Percentiles rank a stretch among this genome's conserved stretches.
Conservation (phyloP, 225 moss, liverwort and hornwort species). For the Sphagnum tenellum region DNA sequence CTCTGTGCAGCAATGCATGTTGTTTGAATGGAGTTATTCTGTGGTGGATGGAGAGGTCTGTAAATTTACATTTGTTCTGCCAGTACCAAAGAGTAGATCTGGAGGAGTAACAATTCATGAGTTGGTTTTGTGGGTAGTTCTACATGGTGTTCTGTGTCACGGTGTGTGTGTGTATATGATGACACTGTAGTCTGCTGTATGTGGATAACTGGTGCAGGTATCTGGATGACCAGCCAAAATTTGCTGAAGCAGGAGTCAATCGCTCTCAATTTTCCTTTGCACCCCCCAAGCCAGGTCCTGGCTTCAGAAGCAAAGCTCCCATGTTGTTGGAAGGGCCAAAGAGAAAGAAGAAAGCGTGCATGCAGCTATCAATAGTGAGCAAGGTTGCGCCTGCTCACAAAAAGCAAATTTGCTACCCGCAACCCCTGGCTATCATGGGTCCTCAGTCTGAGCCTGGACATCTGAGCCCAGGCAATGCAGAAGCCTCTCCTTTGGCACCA, state of each 20-base stretch:
- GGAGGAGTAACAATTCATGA: not conserved
- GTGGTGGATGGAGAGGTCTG: not conserved
- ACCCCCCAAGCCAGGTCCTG: constrained; percentile 32
- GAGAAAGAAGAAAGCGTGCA: too few species aligned
- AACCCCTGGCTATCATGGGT: too few species aligned
- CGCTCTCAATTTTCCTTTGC: constrained; percentile 40
- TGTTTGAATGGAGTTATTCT: not conserved
- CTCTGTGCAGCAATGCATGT: not conserved
- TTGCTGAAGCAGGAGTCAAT: constrained; percentile 19
- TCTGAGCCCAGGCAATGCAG: too few species aligned
- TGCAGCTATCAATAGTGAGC: too few species aligned
- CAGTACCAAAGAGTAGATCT: too few species aligned
- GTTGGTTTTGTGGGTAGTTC: not conserved
- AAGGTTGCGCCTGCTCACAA: too few species aligned
- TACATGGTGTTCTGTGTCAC: not conserved
- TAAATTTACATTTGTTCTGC: not conserved
- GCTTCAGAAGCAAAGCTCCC: not conserved
- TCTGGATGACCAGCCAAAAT: constrained; percentile 19
- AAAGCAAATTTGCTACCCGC: too few species aligned
- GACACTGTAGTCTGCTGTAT: constrained; percentile 1
- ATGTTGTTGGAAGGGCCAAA: too few species aligned
- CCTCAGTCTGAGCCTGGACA: too few species aligned
- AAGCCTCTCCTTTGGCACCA: too few species aligned
- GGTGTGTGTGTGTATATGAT: constrained; percentile 1
- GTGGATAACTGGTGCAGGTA: constrained; percentile 18